These are phyloP conservation scores for Phaeolepiota aurea DNA, from an alignment of 768 basidiomycete species.

Conservation along the genomic window DNA sequence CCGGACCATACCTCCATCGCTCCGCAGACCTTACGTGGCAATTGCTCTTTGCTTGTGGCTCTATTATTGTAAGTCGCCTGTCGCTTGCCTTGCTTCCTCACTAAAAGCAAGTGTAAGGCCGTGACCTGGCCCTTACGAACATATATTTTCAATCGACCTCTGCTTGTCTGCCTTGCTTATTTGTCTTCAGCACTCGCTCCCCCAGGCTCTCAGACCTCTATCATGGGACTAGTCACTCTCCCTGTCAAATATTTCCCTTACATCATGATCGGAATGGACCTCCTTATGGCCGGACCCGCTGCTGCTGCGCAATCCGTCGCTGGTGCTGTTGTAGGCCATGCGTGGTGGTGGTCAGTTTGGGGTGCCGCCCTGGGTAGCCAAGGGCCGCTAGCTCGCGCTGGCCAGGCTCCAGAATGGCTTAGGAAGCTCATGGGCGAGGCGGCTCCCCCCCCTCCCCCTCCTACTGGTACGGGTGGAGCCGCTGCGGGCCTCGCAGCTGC, in stretches of 20 bases:
- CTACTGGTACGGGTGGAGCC: slow-evolving; percentile 18
- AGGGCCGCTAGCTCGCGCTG: slow-evolving; percentile 30
- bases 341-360: slow-evolving; percentile 76
- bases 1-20: slow-evolving; percentile 42
- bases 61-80: slow-evolving; percentile 48
- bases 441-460: slow-evolving; percentile 14
- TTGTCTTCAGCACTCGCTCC: slow-evolving; percentile 60
- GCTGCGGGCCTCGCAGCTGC: slow-evolving; percentile 25
- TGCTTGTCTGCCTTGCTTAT: slow-evolving; percentile 63
- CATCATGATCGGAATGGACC: slow-evolving; percentile 63
- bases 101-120: slow-evolving; percentile 16
- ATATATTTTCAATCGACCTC: slow-evolving; percentile 50
- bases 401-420: slow-evolving; percentile 55
- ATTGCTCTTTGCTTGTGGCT: slow-evolving; percentile 40
- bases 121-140: slow-evolving; percentile 56
- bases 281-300: slow-evolving; percentile 50
- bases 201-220: slow-evolving; percentile 56
- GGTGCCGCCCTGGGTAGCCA: slow-evolving; percentile 33
- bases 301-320: slow-evolving; percentile 51
- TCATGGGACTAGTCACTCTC: slow-evolving; percentile 74
- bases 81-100: neutral
- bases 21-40: slow-evolving; percentile 80
- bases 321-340: slow-evolving; percentile 70
- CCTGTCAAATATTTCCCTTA: slow-evolving; percentile 72
- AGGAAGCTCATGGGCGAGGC: slow-evolving; percentile 38